Conservation (phyloP, 345 rosid genomes). For the Bretschneidera sinensis region DNA sequence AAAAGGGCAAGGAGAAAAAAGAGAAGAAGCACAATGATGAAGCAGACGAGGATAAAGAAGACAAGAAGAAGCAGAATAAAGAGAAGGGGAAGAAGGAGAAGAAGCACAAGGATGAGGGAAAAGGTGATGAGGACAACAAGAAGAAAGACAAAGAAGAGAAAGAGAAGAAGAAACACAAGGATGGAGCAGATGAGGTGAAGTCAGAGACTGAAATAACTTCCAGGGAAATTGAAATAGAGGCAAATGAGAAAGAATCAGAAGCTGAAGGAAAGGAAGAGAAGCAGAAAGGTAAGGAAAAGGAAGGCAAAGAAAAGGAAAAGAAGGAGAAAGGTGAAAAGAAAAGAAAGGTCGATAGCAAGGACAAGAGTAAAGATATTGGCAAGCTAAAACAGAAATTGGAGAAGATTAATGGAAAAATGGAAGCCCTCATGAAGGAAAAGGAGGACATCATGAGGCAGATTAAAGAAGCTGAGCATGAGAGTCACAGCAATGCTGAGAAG, state of each 20-base stretch:
- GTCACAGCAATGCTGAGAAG: slow-evolving; percentile 13
- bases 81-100: slow-evolving; percentile 1
- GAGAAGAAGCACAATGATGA: not conserved
- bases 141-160: slow-evolving; percentile 10
- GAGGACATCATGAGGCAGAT: slow-evolving; percentile 49
- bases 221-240: slow-evolving; percentile 25
- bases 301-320: slow-evolving; percentile 26
- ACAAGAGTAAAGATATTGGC: slow-evolving; percentile 36
- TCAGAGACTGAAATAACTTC: slow-evolving; percentile 20
- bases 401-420: slow-evolving; percentile 52
- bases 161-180: slow-evolving; percentile 11
- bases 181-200: slow-evolving; percentile 7
- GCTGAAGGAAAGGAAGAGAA: slow-evolving; percentile 25
- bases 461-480: slow-evolving; percentile 44
- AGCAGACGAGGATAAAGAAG: not conserved
- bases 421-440: slow-evolving; percentile 43
- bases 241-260: slow-evolving; percentile 15
- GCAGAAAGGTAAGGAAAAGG: slow-evolving; percentile 20
- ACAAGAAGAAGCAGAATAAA: slow-evolving; percentile 4
- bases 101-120: slow-evolving; percentile 12
- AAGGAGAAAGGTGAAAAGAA: slow-evolving; percentile 44
- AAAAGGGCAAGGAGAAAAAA: slow-evolving; percentile 1
- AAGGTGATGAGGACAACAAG: not conserved
- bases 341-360: slow-evolving; percentile 39
- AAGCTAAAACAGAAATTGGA: slow-evolving; percentile 52